phyloP scores from a whole-genome alignment of 257 asterid species.

The Rhazya stricta region DNA sequence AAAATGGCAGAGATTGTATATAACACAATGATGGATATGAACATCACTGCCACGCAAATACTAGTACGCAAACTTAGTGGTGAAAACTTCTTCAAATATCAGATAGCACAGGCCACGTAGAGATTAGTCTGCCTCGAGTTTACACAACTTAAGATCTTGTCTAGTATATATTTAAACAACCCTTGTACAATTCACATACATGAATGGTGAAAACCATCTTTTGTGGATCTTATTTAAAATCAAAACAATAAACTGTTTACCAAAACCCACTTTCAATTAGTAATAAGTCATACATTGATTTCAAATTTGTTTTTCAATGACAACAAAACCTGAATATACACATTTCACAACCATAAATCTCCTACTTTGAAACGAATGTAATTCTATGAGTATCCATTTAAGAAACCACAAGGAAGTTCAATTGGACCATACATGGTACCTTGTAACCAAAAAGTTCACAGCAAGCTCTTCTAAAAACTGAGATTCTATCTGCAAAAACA shows the following conservation, averaged over 20 bases:
- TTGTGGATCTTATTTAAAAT: not conserved
- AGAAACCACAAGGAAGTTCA: conserved; percentile 14
- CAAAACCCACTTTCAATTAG: not conserved
- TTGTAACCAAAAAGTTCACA: conserved; percentile 97
- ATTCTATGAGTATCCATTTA: not conserved
- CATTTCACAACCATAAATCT: not conserved
- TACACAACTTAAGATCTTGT: not conserved
- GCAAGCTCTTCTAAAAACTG: conserved; percentile 97
- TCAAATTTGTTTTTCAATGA: not conserved
- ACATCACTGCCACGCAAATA: not conserved
- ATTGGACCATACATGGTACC: conserved; percentile 40
- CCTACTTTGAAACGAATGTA: not conserved
- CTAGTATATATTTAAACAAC: not conserved
- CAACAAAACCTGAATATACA: not conserved
- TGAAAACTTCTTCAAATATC: not conserved
- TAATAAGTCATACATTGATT: not conserved
- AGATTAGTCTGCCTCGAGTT: not conserved
- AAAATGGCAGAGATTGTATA: not conserved
- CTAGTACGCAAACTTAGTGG: not conserved
- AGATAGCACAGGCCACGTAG: not conserved
- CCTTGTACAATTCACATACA: not conserved
- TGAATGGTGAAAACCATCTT: not conserved
- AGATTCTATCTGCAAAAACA: conserved; percentile 91
- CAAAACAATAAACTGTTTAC: not conserved
- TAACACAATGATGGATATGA: not conserved